Base-by-base conservation (phyloP, 331 rosid species). In the Quercus lobata region DNA sequence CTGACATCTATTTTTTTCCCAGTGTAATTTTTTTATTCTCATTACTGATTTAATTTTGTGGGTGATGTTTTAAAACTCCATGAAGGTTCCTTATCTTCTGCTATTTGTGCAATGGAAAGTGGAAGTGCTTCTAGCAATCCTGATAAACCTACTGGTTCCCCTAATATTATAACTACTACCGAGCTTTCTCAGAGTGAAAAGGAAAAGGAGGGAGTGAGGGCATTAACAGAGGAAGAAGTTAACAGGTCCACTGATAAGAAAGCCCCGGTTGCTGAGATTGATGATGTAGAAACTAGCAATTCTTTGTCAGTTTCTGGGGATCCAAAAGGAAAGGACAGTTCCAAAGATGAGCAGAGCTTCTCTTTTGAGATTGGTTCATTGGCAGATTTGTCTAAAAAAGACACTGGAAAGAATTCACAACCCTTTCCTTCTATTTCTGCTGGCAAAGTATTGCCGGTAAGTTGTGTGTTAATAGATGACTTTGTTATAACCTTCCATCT, bases 391-490 rank as follows among this genome's bases (percentile, higher is more conserved):
- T 73, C 85, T 25, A 80, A 77, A 81, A 86, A 80, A 54, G 84
- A 85, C 73, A 77, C 77, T 78, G 82, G 70, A 63, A 78, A 78
- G 83, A 82, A 72, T 82, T 77, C 60, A 68, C 86, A 83, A 79
- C 74, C 83, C 29, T 34, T 78, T 83, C 87, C 92, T 85, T 85
- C 83, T 73, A 44, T 87, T 57, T 21, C 82, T 53, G 80, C 89
- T 37, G 57, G 78, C 72, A 85, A 82, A 78, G 85, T 85, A 74
- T 75, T 84, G 57, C 78, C 72, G 29, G 96, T 91, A 90, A 89
- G 84, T 79, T 82, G 25, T 62, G 62, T 72, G 52, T 65, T 88
- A 68, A 69, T 69, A 55, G 79, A 71, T 69, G 56, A 7, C 62
- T 35, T 35, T 32, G 52, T 63, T 54, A 34, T 21, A 65, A 62